Conservation (phyloP, 2,329 filamentous ascomycete species). For the Pestalotiopsis sp. region DNA sequence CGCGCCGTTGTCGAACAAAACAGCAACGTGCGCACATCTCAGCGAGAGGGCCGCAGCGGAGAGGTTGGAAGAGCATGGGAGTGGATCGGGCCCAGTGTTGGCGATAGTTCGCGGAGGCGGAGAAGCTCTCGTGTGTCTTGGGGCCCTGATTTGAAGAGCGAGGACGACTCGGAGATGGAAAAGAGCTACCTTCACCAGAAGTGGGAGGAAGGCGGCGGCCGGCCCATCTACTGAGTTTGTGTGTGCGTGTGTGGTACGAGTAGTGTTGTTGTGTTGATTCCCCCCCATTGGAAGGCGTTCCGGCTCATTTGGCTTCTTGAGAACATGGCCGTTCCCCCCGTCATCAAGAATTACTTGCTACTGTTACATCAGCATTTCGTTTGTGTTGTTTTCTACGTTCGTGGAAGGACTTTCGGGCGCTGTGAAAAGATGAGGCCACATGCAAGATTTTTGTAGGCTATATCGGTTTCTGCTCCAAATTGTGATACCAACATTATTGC, state of each 20-base stretch:
- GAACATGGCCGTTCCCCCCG: neutral
- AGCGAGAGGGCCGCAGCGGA: slow-evolving; percentile 69
- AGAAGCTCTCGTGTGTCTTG: slow-evolving; percentile 56
- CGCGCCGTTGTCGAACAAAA: slow-evolving; percentile 88
- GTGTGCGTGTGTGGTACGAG: neutral
- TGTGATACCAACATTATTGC: neutral
- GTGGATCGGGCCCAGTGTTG: slow-evolving; percentile 64
- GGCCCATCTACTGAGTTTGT: slow-evolving; percentile 35
- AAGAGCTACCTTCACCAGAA: slow-evolving; percentile 35
- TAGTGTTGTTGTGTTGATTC: neutral
- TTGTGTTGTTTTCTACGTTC: neutral
- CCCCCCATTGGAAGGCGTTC: slow-evolving; percentile 2
- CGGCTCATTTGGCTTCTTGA: neutral
- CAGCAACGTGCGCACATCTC: slow-evolving; percentile 79
- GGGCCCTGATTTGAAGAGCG: slow-evolving; percentile 40
- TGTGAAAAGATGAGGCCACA: neutral
- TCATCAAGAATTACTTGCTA: neutral
- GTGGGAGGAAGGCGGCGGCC: slow-evolving; percentile 40
- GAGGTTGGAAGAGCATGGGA: slow-evolving; percentile 71
- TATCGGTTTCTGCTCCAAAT: neutral
- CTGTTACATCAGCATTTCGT: neutral
- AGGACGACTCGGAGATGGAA: slow-evolving; percentile 26
- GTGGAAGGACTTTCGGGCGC: neutral
- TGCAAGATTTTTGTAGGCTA: neutral
- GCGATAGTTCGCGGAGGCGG: slow-evolving; percentile 46